Evolutionary conservation across 1,284 basidiomycete species (phyloP), one percentile per base, ranked within the genome.

Genomic region (Ganoderma resinaceum): DNA sequence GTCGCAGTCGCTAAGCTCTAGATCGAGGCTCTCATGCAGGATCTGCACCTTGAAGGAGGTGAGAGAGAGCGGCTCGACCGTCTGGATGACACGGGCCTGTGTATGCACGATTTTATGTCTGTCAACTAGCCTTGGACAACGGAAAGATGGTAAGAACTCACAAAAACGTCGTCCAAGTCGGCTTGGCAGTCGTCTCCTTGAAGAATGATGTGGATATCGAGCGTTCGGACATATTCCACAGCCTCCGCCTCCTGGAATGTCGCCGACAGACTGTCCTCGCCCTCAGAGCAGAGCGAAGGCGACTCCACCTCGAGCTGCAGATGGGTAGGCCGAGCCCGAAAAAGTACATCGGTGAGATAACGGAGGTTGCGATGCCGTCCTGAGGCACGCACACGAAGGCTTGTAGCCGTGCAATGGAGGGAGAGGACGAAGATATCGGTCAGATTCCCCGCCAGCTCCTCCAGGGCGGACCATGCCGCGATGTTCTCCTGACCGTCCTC

Each of bases 141-240:
- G 31, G 16, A 29, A n/a, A 37, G 31, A 59, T 16, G n/a, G 14
- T 12, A 23, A 52, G 9, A 20, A n/a, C 63, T 11, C 35, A 65
- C 63, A 12, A 65, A 65, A 14, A 65, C 16, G n/a, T 65, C 63
- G n/a, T 65, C 63, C 62, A 53, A 29, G 37, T 63, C 37, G 14
- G 49, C 49, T 8, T 55, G 35, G 37, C 62, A 53, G 38, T 63
- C 62, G 14, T 55, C 38, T 20, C 62, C 62, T 31, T 53, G 46
- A 29, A 65, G 35, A 7, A 49, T 23, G 11, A 49, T 20, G 42
- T 33, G 31, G n/a, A 49, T 12, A 9, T 14, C 43, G 20, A 60
- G 23, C n/a, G 63, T 59, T 12, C 42, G 55, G 42, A 65, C 57
- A 33, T 46, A 38, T 43, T 49, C 37, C 2, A 31, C n/a, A 5